These are phyloP conservation scores for Plantago rigida DNA, from an alignment of 305 asterid genomes.

Conservation along the genomic window DNA sequence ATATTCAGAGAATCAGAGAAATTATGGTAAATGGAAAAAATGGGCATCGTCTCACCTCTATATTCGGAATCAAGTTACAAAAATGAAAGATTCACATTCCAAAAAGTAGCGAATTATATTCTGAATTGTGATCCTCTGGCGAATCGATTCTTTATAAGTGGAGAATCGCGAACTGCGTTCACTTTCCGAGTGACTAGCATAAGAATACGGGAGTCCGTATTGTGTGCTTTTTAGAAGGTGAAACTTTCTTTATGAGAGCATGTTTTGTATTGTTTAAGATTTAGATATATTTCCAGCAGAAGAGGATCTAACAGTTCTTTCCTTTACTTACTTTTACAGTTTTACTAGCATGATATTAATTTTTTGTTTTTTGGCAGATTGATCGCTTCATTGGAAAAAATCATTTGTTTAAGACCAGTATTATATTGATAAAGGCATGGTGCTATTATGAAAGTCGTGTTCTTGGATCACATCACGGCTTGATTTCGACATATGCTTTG, in stretches of 20 bases:
- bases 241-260: not conserved
- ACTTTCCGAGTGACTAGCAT: not conserved
- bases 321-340: slow-evolving; percentile 10
- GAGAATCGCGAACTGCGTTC: too few relatives aligned
- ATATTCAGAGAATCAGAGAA: too few relatives aligned
- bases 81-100: too few relatives aligned
- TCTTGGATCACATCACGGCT: slow-evolving; percentile 77
- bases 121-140: too few relatives aligned
- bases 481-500: slow-evolving; percentile 87
- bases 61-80: too few relatives aligned
- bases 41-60: too few relatives aligned
- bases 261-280: not conserved
- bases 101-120: too few relatives aligned
- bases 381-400: slow-evolving; percentile 65
- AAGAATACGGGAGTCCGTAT: not conserved
- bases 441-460: slow-evolving; percentile 87
- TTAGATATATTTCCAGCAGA: not conserved
- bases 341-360: not conserved
- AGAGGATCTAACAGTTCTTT: not conserved
- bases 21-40: too few relatives aligned
- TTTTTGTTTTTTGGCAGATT: slow-evolving; percentile 43
- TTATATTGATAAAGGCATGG: slow-evolving; percentile 77
- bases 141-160: too few relatives aligned
- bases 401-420: slow-evolving; percentile 72
- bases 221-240: slow-evolving; percentile 1